These are phyloP conservation scores for Candida smagusa DNA, from an alignment of 1,139 yeast species.

Conservation along the genomic window DNA sequence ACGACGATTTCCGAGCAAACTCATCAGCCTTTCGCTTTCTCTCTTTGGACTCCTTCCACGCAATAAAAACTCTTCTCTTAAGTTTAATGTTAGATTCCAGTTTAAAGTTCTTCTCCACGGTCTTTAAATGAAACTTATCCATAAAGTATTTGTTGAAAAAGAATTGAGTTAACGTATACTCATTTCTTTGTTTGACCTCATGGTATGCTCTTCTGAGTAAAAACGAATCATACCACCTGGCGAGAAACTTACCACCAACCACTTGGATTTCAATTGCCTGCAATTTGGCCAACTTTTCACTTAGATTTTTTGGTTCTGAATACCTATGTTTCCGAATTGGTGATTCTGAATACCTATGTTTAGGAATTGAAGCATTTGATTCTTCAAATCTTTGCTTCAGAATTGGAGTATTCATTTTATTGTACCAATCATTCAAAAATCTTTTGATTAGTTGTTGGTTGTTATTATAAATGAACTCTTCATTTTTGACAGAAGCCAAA, in stretches of 20 bases:
- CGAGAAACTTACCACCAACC: slow-evolving; percentile 11
- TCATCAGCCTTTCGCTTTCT: slow-evolving; percentile 10
- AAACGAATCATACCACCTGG: slow-evolving; percentile 13
- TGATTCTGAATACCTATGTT: no score
- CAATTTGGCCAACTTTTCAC: slow-evolving; percentile 11
- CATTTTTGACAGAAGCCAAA: not conserved
- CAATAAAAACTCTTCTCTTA: slow-evolving; percentile 7
- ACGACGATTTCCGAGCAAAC: slow-evolving; percentile 7
- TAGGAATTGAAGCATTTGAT: no score
- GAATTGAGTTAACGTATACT: slow-evolving; percentile 8
- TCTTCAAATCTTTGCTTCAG: not conserved
- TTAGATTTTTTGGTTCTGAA: slow-evolving; percentile 7
- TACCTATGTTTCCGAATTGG: not conserved
- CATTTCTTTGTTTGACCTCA: slow-evolving; percentile 8
- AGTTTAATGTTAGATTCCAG: slow-evolving; percentile 5
- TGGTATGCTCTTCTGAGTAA: slow-evolving; percentile 6
- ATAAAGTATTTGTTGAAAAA: slow-evolving; percentile 17
- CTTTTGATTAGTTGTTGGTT: not conserved
- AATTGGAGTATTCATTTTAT: slow-evolving; percentile 8
- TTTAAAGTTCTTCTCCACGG: slow-evolving; percentile 4
- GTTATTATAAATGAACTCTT: slow-evolving; percentile 1
- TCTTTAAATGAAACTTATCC: slow-evolving; percentile 10
- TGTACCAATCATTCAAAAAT: slow-evolving; percentile 9
- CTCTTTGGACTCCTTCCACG: slow-evolving; percentile 15
- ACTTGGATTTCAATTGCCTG: slow-evolving; percentile 4